Percentiles rank a stretch among this genome's conserved stretches.
phyloP scores from a whole-genome alignment of 2,329 filamentous ascomycete genomes.

The Daldinia sp. region DNA sequence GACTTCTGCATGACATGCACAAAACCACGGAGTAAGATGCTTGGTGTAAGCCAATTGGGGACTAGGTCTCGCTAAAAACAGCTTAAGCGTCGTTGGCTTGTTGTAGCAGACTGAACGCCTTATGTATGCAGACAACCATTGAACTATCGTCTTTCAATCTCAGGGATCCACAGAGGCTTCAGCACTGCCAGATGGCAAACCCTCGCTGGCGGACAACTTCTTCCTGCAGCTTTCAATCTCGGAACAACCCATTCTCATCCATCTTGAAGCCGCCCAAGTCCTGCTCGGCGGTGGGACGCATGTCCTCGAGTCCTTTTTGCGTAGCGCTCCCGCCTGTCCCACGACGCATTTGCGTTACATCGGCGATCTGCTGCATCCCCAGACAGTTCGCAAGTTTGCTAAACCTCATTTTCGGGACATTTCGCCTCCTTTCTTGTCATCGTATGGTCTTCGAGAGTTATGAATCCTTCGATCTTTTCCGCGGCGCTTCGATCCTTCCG shows the following conservation, averaged over 20 bases:
- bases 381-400: constrained; percentile 38
- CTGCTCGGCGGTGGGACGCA: constrained; percentile 44
- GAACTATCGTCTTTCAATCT: constrained; percentile 52
- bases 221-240: constrained; percentile 49
- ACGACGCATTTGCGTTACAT: constrained; percentile 42
- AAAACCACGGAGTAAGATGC: constrained; percentile 38
- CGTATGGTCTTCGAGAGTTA: constrained; percentile 48
- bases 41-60: constrained; percentile 47
- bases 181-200: constrained; percentile 62
- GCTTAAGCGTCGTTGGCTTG: constrained; percentile 48
- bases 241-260: constrained; percentile 44
- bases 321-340: constrained; percentile 34
- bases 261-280: constrained; percentile 43
- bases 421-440: constrained; percentile 49
- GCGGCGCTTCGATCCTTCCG: constrained; percentile 53
- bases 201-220: constrained; percentile 57
- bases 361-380: constrained; percentile 42
- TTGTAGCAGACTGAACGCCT: constrained; percentile 41
- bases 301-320: constrained; percentile 42
- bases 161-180: constrained; percentile 54
- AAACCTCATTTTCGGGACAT: constrained; percentile 46
- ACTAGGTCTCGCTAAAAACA: constrained; percentile 46
- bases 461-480: constrained; percentile 53
- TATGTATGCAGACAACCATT: constrained; percentile 52
- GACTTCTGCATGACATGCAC: constrained; percentile 45